phyloP scores from a whole-genome alignment of 768 basidiomycete species.

The Mycena epipterygia region DNA sequence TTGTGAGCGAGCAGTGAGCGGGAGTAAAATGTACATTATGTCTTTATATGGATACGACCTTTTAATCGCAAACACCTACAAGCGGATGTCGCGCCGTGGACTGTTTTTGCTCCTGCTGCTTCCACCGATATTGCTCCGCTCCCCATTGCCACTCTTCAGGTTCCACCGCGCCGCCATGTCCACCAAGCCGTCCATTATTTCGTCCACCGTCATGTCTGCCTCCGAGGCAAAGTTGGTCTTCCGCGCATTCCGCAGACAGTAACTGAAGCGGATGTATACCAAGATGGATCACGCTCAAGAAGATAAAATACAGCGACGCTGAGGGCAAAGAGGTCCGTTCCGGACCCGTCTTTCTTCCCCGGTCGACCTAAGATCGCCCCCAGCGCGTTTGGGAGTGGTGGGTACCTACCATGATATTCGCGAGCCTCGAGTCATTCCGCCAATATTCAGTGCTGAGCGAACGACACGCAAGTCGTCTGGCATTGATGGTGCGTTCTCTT shows the following conservation, averaged over 20 bases:
- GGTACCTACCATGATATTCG: not conserved
- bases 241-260: not conserved
- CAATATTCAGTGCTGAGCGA: constrained; percentile 71
- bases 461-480: constrained; percentile 83
- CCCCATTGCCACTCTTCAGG: too few species aligned
- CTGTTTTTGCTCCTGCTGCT: not conserved
- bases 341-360: constrained; percentile 1
- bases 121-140: not conserved
- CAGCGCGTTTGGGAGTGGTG: constrained; percentile 88
- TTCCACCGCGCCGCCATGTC: constrained; percentile 28
- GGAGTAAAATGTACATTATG: not conserved
- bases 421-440: not conserved
- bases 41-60: not conserved
- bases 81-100: not conserved
- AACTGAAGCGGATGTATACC: not conserved
- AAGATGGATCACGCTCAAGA: constrained; percentile 91
- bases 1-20: constrained; percentile 84
- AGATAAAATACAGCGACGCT: constrained; percentile 84
- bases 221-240: constrained; percentile 71
- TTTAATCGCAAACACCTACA: not conserved
- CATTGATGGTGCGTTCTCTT: constrained; percentile 76
- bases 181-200: constrained; percentile 54
- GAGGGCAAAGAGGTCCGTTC: constrained; percentile 76
- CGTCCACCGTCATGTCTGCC: constrained; percentile 62
- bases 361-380: constrained; percentile 13